phyloP scores from a whole-genome alignment of 2,329 filamentous ascomycete species.

The Talaromyces amestolkiae region DNA sequence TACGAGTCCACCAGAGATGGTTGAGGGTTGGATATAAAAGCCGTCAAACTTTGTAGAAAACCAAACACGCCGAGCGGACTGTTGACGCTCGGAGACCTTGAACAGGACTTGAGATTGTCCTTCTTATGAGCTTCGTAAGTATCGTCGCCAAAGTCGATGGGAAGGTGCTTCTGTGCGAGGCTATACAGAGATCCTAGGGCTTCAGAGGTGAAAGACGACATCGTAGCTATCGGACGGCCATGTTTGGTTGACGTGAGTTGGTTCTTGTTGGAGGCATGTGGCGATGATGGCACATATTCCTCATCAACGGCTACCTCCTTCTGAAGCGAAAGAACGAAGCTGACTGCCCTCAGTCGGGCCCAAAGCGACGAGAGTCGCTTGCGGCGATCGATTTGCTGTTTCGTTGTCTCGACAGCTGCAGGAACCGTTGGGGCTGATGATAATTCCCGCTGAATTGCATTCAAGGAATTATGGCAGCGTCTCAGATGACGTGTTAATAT shows the following conservation, averaged over 20 bases:
- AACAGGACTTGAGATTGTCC: background rate
- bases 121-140: background rate
- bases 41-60: constrained; percentile 1
- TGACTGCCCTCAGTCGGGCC: constrained; percentile 12
- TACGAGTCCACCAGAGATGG: background rate
- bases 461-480: constrained; percentile 2
- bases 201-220: background rate
- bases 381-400: background rate
- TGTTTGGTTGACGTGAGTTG: background rate
- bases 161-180: background rate
- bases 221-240: background rate
- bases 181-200: background rate
- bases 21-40: constrained; percentile 9
- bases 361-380: constrained; percentile 13
- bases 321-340: constrained; percentile 12
- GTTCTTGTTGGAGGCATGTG: background rate
- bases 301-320: constrained; percentile 5
- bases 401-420: background rate
- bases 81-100: background rate
- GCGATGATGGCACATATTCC: background rate
- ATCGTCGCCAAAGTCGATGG: background rate
- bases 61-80: background rate
- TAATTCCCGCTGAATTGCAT: constrained; percentile 6
- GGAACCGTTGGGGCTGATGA: background rate
- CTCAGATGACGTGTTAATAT: background rate